Percentiles rank a stretch among this genome's conserved stretches.
These are phyloP conservation scores for Apiotrichum gamsii DNA, from an alignment of 1,284 basidiomycete species.

Conservation along the genomic window DNA sequence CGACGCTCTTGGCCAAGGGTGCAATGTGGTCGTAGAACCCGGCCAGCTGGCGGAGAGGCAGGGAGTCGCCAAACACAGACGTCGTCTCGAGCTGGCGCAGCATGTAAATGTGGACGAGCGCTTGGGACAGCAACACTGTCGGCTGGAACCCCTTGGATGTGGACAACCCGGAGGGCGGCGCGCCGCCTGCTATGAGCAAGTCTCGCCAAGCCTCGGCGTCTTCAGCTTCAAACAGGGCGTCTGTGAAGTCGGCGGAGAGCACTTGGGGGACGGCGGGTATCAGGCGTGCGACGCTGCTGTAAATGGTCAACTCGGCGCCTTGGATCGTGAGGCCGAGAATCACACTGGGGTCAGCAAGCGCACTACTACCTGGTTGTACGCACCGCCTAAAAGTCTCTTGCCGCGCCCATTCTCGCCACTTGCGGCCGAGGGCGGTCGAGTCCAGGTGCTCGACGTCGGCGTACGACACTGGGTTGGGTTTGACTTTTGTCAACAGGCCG, in stretches of 20 bases:
- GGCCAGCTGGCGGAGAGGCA: not conserved
- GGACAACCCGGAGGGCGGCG: too few relatives aligned
- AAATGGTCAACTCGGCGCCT: slow-evolving; percentile 7
- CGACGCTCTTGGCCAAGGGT: not conserved
- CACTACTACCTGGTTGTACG: too few relatives aligned
- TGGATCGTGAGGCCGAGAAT: slow-evolving; percentile 9
- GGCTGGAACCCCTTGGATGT: not conserved
- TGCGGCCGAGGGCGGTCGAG: not conserved
- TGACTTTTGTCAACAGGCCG: slow-evolving; percentile 1
- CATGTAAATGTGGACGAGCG: slow-evolving; percentile 5
- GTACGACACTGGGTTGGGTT: slow-evolving; percentile 5
- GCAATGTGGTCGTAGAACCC: slow-evolving; percentile 5
- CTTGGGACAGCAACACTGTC: slow-evolving; percentile 2
- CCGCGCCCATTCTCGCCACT: slow-evolving; percentile 9
- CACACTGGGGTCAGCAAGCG: not conserved
- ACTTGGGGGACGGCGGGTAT: slow-evolving; percentile 1
- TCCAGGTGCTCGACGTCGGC: slow-evolving; percentile 4
- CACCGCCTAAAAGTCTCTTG: slow-evolving; percentile 10
- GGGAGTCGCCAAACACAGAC: not conserved
- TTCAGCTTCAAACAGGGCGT: slow-evolving; percentile 11
- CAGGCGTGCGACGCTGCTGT: slow-evolving; percentile 4
- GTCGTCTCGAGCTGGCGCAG: not conserved
- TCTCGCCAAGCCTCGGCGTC: slow-evolving; percentile 9
- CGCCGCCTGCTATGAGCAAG: too few relatives aligned
- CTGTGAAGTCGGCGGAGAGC: slow-evolving; percentile 1